Evolutionary conservation across 148 eudicot genomes (phyloP).

Genomic region (Camellia granthamiana): DNA sequence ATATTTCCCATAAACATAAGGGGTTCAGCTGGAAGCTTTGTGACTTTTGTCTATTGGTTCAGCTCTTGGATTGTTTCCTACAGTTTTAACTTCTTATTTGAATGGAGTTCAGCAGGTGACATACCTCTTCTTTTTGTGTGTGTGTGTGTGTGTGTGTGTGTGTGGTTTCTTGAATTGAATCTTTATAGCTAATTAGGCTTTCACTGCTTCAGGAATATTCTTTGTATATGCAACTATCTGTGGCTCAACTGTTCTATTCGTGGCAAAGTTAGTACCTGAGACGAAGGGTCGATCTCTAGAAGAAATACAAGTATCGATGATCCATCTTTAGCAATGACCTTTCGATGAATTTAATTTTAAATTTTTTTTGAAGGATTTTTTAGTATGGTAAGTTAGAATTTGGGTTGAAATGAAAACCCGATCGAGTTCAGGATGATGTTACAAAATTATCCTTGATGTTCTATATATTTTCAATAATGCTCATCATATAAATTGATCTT

Average conservation of each 20-base stretch:
- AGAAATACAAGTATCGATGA: conserved; percentile 48
- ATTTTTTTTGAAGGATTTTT: too few species aligned
- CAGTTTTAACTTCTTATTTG: conserved; percentile 31
- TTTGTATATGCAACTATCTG: conserved; percentile 25
- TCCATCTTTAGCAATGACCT: background rate
- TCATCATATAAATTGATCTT: too few species aligned
- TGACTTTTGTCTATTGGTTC: conserved; percentile 13
- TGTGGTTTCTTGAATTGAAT: too few species aligned
- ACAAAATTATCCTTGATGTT: too few species aligned
- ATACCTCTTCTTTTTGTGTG: too few species aligned
- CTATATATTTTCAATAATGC: too few species aligned
- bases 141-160: too few species aligned
- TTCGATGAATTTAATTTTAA: too few species aligned
- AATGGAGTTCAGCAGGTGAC: conserved; percentile 34
- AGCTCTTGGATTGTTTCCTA: conserved; percentile 26
- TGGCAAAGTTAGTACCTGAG: conserved; percentile 43
- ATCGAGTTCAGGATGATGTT: too few species aligned
- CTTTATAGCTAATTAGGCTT: too few species aligned
- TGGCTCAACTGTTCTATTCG: conserved; percentile 27
- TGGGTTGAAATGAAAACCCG: too few species aligned
- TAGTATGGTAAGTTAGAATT: too few species aligned
- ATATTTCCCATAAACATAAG: conserved; percentile 34
- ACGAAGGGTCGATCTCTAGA: conserved; percentile 56
- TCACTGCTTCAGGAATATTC: background rate
- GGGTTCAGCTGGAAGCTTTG: conserved; percentile 35